Conservation (phyloP, 495 filamentous ascomycete genomes). For the Lepraria neglecta region DNA sequence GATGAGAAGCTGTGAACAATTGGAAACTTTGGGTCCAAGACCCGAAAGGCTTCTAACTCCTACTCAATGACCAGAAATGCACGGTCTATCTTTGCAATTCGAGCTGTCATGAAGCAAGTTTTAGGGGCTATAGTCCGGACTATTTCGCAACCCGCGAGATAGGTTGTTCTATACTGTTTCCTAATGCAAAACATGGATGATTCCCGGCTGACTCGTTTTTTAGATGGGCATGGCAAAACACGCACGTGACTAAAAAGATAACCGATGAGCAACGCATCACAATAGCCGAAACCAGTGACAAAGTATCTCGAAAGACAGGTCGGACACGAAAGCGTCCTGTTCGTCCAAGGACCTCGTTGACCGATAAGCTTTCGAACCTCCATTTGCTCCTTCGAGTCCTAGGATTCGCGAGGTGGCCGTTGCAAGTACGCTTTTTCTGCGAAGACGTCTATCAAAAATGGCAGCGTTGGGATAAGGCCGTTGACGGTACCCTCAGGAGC, state of each 20-base stretch:
- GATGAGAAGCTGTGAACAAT: too few relatives aligned
- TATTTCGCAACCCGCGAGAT: too few relatives aligned
- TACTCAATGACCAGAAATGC: too few relatives aligned
- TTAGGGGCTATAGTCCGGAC: too few relatives aligned
- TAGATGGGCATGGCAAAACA: slow-evolving; percentile 91
- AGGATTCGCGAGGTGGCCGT: slow-evolving; percentile 75
- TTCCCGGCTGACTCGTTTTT: slow-evolving; percentile 5
- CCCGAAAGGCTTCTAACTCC: too few relatives aligned
- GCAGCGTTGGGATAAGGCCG: slow-evolving; percentile 52
- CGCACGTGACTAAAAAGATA: slow-evolving; percentile 69
- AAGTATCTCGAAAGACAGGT: slow-evolving; percentile 26
- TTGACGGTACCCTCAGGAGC: slow-evolving; percentile 41
- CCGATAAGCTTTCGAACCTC: slow-evolving; percentile 62
- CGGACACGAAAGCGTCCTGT: slow-evolving; percentile 33
- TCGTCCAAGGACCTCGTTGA: slow-evolving; percentile 52
- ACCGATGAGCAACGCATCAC: slow-evolving; percentile 48
- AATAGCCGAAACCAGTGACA: slow-evolving; percentile 29
- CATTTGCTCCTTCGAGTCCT: slow-evolving; percentile 70
- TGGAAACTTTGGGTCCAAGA: too few relatives aligned
- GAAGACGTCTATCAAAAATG: slow-evolving; percentile 62
- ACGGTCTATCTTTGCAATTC: too few relatives aligned
- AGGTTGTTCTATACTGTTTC: neutral
- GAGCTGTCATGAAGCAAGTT: too few relatives aligned
- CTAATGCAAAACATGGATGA: slow-evolving; percentile 11
- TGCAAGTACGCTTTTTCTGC: slow-evolving; percentile 73